Conservation (phyloP, 768 basidiomycete genomes). For the Russula foetens region DNA sequence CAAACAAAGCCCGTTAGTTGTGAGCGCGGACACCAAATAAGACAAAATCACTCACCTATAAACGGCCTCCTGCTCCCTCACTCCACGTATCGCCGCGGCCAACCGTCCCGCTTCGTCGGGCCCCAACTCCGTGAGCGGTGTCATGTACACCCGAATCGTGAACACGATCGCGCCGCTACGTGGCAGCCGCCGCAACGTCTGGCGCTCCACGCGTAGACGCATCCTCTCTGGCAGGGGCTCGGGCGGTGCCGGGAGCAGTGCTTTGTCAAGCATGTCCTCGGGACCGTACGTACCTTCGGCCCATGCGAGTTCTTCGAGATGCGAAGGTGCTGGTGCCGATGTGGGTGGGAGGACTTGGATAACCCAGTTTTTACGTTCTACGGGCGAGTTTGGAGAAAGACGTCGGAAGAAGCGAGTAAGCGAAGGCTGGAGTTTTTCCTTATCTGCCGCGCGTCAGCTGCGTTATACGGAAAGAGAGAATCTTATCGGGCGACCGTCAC, state of each 20-base stretch:
- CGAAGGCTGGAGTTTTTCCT: constrained; percentile 53
- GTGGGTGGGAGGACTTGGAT: constrained; percentile 34
- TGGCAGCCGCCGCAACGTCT: constrained; percentile 52
- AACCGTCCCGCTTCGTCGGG: constrained; percentile 49
- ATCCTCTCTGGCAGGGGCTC: constrained; percentile 33
- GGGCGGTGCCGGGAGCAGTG: background rate
- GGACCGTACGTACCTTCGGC: constrained; percentile 43
- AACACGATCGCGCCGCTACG: constrained; percentile 54
- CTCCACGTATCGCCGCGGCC: constrained; percentile 49
- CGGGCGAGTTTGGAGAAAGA: constrained; percentile 57
- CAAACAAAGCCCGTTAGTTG: background rate
- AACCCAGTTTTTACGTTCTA: constrained; percentile 62
- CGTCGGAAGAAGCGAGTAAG: constrained; percentile 66
- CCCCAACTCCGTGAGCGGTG: constrained; percentile 40
- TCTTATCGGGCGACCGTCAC: too few species aligned
- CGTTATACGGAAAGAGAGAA: background rate
- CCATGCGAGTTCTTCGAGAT: constrained; percentile 63
- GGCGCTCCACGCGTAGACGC: constrained; percentile 51
- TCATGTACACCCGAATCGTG: constrained; percentile 55
- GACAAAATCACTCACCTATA: constrained; percentile 49
- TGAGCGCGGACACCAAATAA: constrained; percentile 16
- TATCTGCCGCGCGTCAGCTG: constrained; percentile 31
- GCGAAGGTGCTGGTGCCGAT: constrained; percentile 10
- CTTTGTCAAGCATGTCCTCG: constrained; percentile 36
- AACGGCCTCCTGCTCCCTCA: constrained; percentile 44